phyloP scores from a whole-genome alignment of 345 rosid species.

The Bruguiera gymnorhiza region DNA sequence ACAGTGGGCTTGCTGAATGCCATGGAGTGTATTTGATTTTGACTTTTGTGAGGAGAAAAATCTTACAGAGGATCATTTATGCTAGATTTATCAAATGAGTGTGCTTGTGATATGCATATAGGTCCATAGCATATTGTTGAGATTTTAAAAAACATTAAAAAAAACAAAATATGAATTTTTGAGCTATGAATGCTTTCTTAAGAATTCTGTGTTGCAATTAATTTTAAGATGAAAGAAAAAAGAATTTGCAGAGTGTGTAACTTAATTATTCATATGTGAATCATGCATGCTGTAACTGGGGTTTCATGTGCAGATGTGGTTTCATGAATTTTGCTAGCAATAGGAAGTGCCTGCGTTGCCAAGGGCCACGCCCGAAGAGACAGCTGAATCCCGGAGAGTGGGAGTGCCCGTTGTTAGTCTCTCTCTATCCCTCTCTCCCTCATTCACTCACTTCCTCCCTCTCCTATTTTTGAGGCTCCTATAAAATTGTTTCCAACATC shows the following conservation, averaged over 20 bases:
- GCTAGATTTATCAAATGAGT: no score
- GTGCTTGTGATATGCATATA: no score
- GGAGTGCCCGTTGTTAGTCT: conserved; percentile 85
- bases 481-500: neutral
- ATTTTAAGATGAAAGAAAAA: no score
- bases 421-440: conserved; percentile 4
- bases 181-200: no score
- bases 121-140: no score
- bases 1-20: no score
- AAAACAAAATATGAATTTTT: no score
- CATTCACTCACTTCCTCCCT: neutral
- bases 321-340: conserved; percentile 94
- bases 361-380: conserved; percentile 52
- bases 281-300: neutral
- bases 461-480: neutral
- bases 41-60: no score
- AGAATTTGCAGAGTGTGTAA: neutral
- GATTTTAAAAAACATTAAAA: no score
- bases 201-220: no score
- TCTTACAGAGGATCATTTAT: no score
- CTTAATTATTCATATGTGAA: neutral
- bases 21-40: no score
- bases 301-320: conserved; percentile 54
- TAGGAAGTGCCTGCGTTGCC: conserved; percentile 60
- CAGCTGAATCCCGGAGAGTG: conserved; percentile 76